A percentile compares a stretch with the other conserved stretches of the same genome.
phyloP scores from a whole-genome alignment of 2,329 filamentous ascomycete species.

The Xylariaceae sp. region DNA sequence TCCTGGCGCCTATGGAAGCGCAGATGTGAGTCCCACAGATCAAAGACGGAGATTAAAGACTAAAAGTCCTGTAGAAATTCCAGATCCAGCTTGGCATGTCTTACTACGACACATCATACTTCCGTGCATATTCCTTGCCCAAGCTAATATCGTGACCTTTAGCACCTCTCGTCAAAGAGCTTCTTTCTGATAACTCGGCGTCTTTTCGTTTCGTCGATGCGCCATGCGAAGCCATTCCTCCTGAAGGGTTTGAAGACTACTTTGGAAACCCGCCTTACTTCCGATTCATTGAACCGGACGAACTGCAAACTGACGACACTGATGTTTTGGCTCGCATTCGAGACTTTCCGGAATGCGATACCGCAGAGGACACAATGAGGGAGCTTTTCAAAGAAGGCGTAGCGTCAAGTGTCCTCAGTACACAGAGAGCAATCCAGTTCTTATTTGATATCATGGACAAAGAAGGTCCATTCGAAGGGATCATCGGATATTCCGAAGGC shows the following conservation, averaged over 20 bases:
- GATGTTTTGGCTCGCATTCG: slow-evolving; percentile 49
- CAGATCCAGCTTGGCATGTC: slow-evolving; percentile 47
- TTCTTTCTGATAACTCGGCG: slow-evolving; percentile 42
- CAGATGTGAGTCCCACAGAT: slow-evolving; percentile 31
- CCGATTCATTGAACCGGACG: slow-evolving; percentile 50
- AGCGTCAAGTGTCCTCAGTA: slow-evolving; percentile 36
- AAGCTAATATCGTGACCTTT: slow-evolving; percentile 13
- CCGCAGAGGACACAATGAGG: slow-evolving; percentile 53
- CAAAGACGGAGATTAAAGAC: slow-evolving; percentile 4
- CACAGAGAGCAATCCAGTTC: slow-evolving; percentile 39
- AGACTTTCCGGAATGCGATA: slow-evolving; percentile 49
- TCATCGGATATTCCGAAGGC: slow-evolving; percentile 31
- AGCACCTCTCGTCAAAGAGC: slow-evolving; percentile 48
- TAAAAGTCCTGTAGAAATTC: slow-evolving; percentile 44
- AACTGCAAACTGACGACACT: slow-evolving; percentile 39
- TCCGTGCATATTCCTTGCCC: slow-evolving; percentile 1
- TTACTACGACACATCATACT: slow-evolving; percentile 1
- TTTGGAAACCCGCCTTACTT: slow-evolving; percentile 54
- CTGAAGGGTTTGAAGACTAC: slow-evolving; percentile 52
- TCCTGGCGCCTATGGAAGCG: slow-evolving; percentile 55
- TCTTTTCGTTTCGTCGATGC: slow-evolving; percentile 51
- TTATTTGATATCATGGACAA: slow-evolving; percentile 33
- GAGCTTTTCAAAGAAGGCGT: slow-evolving; percentile 41
- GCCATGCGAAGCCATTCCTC: slow-evolving; percentile 46
- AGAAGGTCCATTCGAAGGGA: slow-evolving; percentile 31